Evolutionary conservation across 352 stramenopile genomes (phyloP), one percentile per base, ranked within the genome.

Genomic region (Ophiocytium majus): DNA sequence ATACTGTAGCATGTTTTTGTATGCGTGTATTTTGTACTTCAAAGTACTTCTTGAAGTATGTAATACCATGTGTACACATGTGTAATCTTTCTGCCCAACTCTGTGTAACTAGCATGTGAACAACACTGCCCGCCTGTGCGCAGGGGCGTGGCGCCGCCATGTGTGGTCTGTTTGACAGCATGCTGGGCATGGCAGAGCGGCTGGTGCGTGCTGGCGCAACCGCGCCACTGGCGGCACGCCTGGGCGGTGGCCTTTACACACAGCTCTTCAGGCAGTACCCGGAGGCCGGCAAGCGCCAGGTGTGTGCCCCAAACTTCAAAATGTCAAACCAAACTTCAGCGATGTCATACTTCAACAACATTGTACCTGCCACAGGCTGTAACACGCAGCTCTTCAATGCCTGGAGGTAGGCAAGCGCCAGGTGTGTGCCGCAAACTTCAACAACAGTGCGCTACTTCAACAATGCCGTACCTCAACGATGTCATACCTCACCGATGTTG

Each of bases 371-470:
- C n/a, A n/a, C n/a, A n/a, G 80, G 78, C 83, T 74, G 85, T 64
- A 85, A 87, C 36, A 81, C 49, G 31, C 64, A 23, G 57, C 82
- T 87, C 9, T 87, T 87, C 74, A 71, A 78, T 87, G 85, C 82
- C 43, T 50, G 23, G 83, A 87, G 35, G 5, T 66, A 31, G 82
- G 5, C 5, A 5, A 14, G 35, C 32, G 66, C 5, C 66, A 78
- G 66, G 66, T 78, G 35, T 14, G 43, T 14, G 14, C 43, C 5
- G 5, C 43, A 14, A 14, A 57, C 5, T 14, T 57, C 43, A 14
- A 57, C 17, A 33, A 5, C 64, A 10, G 10, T 76, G 64, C 17
- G 5, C n/a, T n/a, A n/a, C n/a, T n/a, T n/a, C n/a, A n/a, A n/a
- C n/a, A n/a, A n/a, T n/a, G n/a, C n/a, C n/a, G n/a, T n/a, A n/a